These are phyloP conservation scores for Curvularia verruculosa DNA, from an alignment of 2,329 filamentous ascomycete species.

Conservation along the genomic window DNA sequence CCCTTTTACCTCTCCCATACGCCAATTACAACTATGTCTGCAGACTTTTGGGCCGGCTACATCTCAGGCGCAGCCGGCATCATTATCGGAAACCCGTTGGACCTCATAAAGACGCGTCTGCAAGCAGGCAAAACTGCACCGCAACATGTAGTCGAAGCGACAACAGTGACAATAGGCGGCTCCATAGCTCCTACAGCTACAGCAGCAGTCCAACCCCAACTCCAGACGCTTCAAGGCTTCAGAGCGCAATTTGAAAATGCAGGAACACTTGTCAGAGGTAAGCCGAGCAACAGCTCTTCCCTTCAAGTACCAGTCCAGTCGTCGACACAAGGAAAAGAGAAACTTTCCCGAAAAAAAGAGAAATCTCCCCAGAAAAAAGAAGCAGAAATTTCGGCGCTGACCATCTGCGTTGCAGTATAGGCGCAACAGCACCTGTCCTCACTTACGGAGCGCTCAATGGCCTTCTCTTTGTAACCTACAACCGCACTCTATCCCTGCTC, in stretches of 20 bases:
- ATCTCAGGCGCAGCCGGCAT: slow-evolving; percentile 85
- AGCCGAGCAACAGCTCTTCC: background rate
- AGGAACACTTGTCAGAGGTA: slow-evolving; percentile 48
- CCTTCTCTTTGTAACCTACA: slow-evolving; percentile 88
- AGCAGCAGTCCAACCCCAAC: slow-evolving; percentile 11
- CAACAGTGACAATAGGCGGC: slow-evolving; percentile 3
- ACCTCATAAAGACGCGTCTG: slow-evolving; percentile 78
- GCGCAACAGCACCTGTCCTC: slow-evolving; percentile 82
- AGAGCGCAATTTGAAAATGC: slow-evolving; percentile 46
- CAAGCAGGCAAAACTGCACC: slow-evolving; percentile 64
- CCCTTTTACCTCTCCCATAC: background rate
- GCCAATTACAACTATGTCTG: slow-evolving; percentile 64
- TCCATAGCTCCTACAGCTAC: background rate
- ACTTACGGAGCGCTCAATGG: slow-evolving; percentile 92
- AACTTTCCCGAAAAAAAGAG: background rate
- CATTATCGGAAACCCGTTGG: slow-evolving; percentile 84
- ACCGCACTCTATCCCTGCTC: slow-evolving; percentile 74
- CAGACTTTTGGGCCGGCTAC: slow-evolving; percentile 95
- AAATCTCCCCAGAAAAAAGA: background rate
- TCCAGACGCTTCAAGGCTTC: slow-evolving; percentile 22
- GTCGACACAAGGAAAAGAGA: no score
- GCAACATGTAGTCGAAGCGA: slow-evolving; percentile 15
- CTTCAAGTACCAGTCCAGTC: background rate
- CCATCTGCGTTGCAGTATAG: slow-evolving; percentile 49
- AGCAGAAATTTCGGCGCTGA: background rate